Base-by-base conservation (phyloP, 2,329 filamentous ascomycete species). In the Byssoonygena ceratinophila region DNA sequence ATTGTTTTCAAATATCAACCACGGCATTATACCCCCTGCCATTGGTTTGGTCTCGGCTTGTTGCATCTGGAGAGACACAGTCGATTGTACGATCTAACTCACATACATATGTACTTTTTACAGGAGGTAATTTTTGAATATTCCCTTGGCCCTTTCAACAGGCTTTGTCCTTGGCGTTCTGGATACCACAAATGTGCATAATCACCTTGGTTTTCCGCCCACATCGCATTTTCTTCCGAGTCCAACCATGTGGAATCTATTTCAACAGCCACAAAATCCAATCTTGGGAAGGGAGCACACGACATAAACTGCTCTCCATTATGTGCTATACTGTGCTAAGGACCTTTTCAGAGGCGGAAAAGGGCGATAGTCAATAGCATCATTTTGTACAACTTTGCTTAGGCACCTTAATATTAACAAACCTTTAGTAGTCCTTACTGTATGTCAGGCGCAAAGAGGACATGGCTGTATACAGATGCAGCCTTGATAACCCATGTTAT, bases 101-200 rank as follows among this genome's bases (percentile, higher is more conserved):
- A 43, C 27, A 11, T 16, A 41, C 43, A 32, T 34, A 43, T 53
- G 41, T 37, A 27, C 47, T 53, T 32, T 7, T 14, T 22, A 16
- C 12, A 34, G 47, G 51, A 39, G 51, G 32, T 23, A 31, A 39
- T 23, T 23, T 40, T 51, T 34, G 27, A 34, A n/a, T 40, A 20
- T 52, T 52, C 39, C 18, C 3, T 27, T 18, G 27, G 40, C 39
- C 55, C 55, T 56, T 53, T 56, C 55, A 56, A 56, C 55, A 56
- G 52, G 55, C n/a, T 45, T 44, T 49, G 27, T 23, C 36, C 14
- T 22, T 11, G 54, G 54, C 47, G 54, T 56, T 54, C 29, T 37
- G 37, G 47, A n/a, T 46, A 27, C 37, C n/a, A 46, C 34, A 29
- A 16, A 5, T 32, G 16, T 40, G 34, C 20, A 37, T 25, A 12